A percentile compares a stretch with the other conserved stretches of the same genome.
These are phyloP conservation scores for Lepidium sativum DNA, from an alignment of 345 rosid genomes.

Conservation along the genomic window DNA sequence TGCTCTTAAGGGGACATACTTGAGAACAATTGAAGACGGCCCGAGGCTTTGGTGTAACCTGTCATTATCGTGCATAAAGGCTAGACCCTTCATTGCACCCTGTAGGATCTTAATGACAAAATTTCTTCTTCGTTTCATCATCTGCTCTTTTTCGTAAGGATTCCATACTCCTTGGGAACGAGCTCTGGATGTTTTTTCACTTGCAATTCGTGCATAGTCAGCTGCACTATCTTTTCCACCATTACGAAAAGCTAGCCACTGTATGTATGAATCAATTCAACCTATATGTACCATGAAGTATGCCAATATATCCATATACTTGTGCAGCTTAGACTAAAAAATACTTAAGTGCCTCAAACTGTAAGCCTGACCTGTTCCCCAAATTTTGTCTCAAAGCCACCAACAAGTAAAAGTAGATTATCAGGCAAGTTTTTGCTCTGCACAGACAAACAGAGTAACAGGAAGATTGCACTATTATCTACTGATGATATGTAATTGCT, in stretches of 20 bases:
- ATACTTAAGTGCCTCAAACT: slow-evolving; percentile 9
- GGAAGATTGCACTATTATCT: background rate
- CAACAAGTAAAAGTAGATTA: slow-evolving; percentile 67
- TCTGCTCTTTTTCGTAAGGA: slow-evolving; percentile 44
- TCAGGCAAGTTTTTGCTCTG: slow-evolving; percentile 61
- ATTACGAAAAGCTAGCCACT: slow-evolving; percentile 93
- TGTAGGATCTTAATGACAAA: slow-evolving; percentile 55
- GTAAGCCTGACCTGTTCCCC: slow-evolving; percentile 73
- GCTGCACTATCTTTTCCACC: slow-evolving; percentile 84
- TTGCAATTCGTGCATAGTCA: slow-evolving; percentile 59
- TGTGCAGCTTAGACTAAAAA: background rate
- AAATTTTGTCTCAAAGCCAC: slow-evolving; percentile 85
- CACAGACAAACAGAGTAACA: slow-evolving; percentile 17
- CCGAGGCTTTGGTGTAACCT: slow-evolving; percentile 98
- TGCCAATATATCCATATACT: slow-evolving; percentile 1
- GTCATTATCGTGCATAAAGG: slow-evolving; percentile 73
- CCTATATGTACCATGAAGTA: slow-evolving; percentile 10
- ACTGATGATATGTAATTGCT: background rate
- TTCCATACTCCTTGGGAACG: slow-evolving; percentile 49
- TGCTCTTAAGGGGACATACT: slow-evolving; percentile 34
- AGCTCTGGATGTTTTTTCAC: slow-evolving; percentile 50
- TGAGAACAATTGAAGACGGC: slow-evolving; percentile 82
- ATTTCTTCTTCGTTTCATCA: slow-evolving; percentile 43
- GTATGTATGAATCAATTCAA: slow-evolving; percentile 24
- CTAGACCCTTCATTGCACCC: slow-evolving; percentile 78